Evolutionary conservation across 2,329 filamentous ascomycete genomes (phyloP).

Genomic region (Coniochaeta sp.): DNA sequence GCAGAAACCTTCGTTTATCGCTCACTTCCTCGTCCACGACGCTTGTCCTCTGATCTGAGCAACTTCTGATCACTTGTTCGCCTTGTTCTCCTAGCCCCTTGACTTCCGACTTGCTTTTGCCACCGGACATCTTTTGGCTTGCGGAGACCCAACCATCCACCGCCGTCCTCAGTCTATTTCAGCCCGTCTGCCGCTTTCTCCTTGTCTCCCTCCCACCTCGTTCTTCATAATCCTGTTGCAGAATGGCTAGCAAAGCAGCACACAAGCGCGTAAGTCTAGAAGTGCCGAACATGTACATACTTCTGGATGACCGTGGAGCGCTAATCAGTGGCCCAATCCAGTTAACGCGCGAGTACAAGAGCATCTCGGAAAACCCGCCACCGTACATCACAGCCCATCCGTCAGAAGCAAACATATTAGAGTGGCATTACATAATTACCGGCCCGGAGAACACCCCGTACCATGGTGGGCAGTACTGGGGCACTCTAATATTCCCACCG

Average conservation of each 20-base stretch:
- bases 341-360: constrained; percentile 57
- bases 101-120: not conserved
- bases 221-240: not conserved
- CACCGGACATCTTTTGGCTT: not conserved
- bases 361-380: constrained; percentile 65
- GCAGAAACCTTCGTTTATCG: not conserved
- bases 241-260: constrained; percentile 66
- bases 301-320: not conserved
- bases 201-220: not conserved
- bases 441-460: constrained; percentile 93
- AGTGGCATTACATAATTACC: constrained; percentile 97
- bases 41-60: not conserved
- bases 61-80: not conserved
- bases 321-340: constrained; percentile 15
- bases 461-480: constrained; percentile 95
- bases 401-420: constrained; percentile 84
- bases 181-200: not conserved
- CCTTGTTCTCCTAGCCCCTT: not conserved
- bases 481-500: constrained; percentile 86
- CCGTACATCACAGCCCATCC: constrained; percentile 86
- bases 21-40: not conserved
- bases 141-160: not conserved
- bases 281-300: not conserved
- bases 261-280: constrained; percentile 53
- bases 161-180: not conserved